Evolutionary conservation across 352 stramenopile genomes (phyloP).

Genomic region (Phytophthora citrophthora): DNA sequence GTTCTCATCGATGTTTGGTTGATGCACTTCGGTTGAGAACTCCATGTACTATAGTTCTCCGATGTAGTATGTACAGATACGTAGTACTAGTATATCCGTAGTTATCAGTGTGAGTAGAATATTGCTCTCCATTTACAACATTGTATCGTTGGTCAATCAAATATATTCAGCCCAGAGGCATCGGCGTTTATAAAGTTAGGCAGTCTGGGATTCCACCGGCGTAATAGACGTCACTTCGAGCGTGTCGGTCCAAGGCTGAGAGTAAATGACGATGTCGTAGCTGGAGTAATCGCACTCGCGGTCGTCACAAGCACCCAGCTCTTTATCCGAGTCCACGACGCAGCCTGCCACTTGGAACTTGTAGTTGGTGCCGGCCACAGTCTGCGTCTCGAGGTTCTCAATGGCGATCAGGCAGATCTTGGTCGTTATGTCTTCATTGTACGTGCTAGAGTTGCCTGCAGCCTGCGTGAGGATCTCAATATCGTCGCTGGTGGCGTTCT

Average conservation of each 20-base stretch:
- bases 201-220: conserved; percentile 22
- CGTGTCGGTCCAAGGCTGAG: conserved; percentile 45
- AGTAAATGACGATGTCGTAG: conserved; percentile 49
- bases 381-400: conserved; percentile 44
- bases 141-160: conserved; percentile 5
- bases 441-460: conserved; percentile 36
- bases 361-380: conserved; percentile 66
- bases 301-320: conserved; percentile 48
- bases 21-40: too few relatives aligned
- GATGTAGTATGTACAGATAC: too few relatives aligned
- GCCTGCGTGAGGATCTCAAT: conserved; percentile 45
- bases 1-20: too few relatives aligned
- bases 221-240: conserved; percentile 49
- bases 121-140: too few relatives aligned
- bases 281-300: conserved; percentile 42
- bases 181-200: conserved; percentile 28
- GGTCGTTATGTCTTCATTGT: conserved; percentile 34
- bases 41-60: too few relatives aligned
- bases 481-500: conserved; percentile 32
- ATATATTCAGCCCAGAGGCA: conserved; percentile 14
- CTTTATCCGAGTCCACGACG: conserved; percentile 35
- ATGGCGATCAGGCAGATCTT: conserved; percentile 51
- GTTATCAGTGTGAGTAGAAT: too few relatives aligned
- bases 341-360: conserved; percentile 62
- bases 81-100: too few relatives aligned